Percentiles rank a stretch among this genome's conserved stretches.
Evolutionary conservation across 148 eudicot genomes (phyloP).

Genomic region (Fagopyrum esculentum): DNA sequence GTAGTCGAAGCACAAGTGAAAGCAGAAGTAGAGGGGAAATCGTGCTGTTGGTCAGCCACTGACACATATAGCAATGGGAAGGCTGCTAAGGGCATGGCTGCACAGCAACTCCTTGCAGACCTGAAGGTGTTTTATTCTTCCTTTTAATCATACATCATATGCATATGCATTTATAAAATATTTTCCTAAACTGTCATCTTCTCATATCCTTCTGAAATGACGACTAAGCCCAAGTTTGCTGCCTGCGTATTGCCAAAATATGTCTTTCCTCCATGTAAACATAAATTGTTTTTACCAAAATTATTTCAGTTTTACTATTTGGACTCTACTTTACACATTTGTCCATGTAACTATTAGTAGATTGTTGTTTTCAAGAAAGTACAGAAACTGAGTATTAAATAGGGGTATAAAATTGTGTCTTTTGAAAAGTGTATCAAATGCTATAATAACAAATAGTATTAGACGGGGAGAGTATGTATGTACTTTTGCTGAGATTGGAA

Average conservation of each 20-base stretch:
- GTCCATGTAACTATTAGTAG: too few species aligned
- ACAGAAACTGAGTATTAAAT: too few species aligned
- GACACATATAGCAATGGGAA: slow-evolving; percentile 43
- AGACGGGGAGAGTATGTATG: not conserved
- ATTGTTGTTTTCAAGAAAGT: too few species aligned
- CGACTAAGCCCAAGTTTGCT: too few species aligned
- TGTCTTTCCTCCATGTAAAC: too few species aligned
- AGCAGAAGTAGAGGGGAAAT: slow-evolving; percentile 18
- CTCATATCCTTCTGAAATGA: too few species aligned
- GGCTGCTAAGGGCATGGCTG: slow-evolving; percentile 55
- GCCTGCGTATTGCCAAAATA: too few species aligned
- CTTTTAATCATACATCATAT: not conserved
- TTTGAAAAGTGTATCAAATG: too few species aligned
- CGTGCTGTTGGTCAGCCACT: slow-evolving; percentile 28
- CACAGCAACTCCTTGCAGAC: slow-evolving; percentile 29
- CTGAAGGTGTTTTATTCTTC: slow-evolving; percentile 41
- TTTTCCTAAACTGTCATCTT: not conserved
- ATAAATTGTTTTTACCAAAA: too few species aligned
- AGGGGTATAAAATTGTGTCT: too few species aligned
- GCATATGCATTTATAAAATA: not conserved
- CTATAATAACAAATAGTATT: not conserved
- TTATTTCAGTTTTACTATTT: too few species aligned
- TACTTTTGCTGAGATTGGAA: not conserved
- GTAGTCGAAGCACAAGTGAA: slow-evolving; percentile 42
- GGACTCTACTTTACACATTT: too few species aligned